Conservation (phyloP, 1,284 basidiomycete species). For the Moniliella sp. region DNA sequence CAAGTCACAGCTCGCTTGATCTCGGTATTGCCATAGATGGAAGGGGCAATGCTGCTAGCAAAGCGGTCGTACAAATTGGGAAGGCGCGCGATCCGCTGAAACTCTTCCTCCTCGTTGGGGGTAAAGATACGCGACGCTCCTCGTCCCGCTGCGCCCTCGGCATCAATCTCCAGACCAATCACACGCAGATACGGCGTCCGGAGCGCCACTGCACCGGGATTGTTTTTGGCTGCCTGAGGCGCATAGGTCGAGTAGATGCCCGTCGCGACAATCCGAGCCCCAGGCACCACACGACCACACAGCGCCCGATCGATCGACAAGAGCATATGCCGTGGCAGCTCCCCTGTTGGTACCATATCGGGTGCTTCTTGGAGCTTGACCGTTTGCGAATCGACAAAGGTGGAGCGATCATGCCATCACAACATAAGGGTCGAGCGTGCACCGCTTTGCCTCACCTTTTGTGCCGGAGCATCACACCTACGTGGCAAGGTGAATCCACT, state of each 20-base stretch:
- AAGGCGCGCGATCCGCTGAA: slow-evolving; percentile 66
- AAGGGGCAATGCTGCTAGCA: slow-evolving; percentile 76
- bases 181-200: slow-evolving; percentile 84
- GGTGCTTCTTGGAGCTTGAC: slow-evolving; percentile 96
- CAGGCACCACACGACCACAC: slow-evolving; percentile 47
- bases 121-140: slow-evolving; percentile 53
- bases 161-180: slow-evolving; percentile 69
- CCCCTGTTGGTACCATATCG: slow-evolving; percentile 97
- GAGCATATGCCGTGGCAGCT: slow-evolving; percentile 83
- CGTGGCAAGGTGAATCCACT: slow-evolving; percentile 45
- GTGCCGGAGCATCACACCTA: slow-evolving; percentile 29
- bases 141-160: slow-evolving; percentile 41
- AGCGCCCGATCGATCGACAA: slow-evolving; percentile 53
- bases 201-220: slow-evolving; percentile 45
- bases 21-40: slow-evolving; percentile 85
- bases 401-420: slow-evolving; percentile 85
- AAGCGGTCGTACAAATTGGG: slow-evolving; percentile 85
- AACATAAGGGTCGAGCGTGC: slow-evolving; percentile 82
- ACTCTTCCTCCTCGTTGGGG: slow-evolving; percentile 91
- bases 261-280: slow-evolving; percentile 76
- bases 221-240: slow-evolving; percentile 52
- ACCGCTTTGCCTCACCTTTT: slow-evolving; percentile 65
- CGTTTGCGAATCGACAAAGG: slow-evolving; percentile 83
- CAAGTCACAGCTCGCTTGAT: slow-evolving; percentile 96
- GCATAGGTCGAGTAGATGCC: slow-evolving; percentile 94